Percentiles rank a stretch among this genome's conserved stretches.
These are phyloP conservation scores for Stephania yunnanensis DNA, from an alignment of 164 flowering plant species.

Conservation along the genomic window DNA sequence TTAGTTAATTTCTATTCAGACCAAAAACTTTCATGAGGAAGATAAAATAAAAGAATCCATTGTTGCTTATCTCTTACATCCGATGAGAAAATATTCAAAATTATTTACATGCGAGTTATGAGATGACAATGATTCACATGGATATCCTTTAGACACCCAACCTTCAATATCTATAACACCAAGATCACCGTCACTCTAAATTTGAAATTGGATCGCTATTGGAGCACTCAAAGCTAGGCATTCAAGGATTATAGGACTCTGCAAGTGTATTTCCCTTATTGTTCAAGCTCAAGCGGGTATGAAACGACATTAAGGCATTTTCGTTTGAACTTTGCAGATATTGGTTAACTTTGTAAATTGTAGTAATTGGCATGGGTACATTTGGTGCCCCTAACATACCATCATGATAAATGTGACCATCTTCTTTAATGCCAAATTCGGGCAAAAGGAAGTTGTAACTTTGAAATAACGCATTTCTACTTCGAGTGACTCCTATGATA, in stretches of 20 bases:
- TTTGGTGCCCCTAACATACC: not conserved
- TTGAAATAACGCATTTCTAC: not conserved
- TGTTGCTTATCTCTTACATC: too few species aligned
- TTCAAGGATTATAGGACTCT: conserved; percentile 41
- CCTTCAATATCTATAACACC: conserved; percentile 18
- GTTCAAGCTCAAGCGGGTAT: conserved; percentile 24
- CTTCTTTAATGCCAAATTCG: not conserved
- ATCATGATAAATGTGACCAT: not conserved
- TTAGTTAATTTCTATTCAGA: too few species aligned
- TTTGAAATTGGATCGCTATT: conserved; percentile 27
- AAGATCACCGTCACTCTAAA: conserved; percentile 15
- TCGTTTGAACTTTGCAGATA: not conserved
- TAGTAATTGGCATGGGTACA: not conserved
- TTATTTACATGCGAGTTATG: too few species aligned
- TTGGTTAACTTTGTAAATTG: not conserved
- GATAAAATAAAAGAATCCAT: too few species aligned
- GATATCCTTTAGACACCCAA: conserved; percentile 48
- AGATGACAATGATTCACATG: too few species aligned
- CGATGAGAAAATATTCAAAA: too few species aligned
- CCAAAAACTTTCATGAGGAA: too few species aligned
- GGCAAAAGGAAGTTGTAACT: not conserved
- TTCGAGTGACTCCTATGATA: not conserved
- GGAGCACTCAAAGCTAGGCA: conserved; percentile 31
- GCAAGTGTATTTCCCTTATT: conserved; percentile 36
- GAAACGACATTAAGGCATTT: not conserved